These are phyloP conservation scores for Penicillium sp. DNA, from an alignment of 2,329 filamentous ascomycete genomes.

Conservation along the genomic window DNA sequence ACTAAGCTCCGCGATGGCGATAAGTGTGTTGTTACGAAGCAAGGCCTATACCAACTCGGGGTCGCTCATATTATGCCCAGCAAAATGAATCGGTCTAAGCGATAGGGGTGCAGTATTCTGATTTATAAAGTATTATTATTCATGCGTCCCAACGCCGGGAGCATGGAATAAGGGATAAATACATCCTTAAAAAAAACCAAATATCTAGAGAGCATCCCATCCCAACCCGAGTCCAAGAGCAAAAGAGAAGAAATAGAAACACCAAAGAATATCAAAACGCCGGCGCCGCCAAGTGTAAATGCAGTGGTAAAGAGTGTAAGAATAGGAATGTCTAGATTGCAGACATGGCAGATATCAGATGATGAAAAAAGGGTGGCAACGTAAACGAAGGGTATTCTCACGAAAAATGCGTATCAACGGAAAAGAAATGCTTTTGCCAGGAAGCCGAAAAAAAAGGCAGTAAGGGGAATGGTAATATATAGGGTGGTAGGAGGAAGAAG, in stretches of 20 bases:
- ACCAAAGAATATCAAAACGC: constrained; percentile 1
- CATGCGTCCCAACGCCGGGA: constrained; percentile 6
- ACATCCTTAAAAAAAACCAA: constrained; percentile 7
- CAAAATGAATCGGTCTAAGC: no score
- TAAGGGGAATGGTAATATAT: constrained; percentile 5
- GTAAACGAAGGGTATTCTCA: constrained; percentile 18
- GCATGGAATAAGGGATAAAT: constrained; percentile 9
- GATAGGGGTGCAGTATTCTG: neutral
- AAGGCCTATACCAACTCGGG: no score
- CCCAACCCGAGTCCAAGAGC: constrained; percentile 2
- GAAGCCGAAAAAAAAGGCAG: constrained; percentile 11
- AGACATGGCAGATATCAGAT: constrained; percentile 1
- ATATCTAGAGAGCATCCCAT: constrained; percentile 6
- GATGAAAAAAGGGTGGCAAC: neutral
- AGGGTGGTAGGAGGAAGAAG: neutral
- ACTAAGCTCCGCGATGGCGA: no score
- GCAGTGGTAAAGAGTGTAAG: constrained; percentile 3
- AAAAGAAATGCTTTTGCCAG: constrained; percentile 13
- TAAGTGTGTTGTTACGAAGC: no score
- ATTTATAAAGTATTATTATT: constrained; percentile 5
- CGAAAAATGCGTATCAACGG: constrained; percentile 15
- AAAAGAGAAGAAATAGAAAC: neutral
- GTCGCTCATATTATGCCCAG: no score
- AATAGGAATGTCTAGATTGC: constrained; percentile 1
- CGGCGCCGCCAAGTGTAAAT: neutral